phyloP scores from a whole-genome alignment of 2,329 filamentous ascomycete genomes.

The Colletotrichum chrysophilum region DNA sequence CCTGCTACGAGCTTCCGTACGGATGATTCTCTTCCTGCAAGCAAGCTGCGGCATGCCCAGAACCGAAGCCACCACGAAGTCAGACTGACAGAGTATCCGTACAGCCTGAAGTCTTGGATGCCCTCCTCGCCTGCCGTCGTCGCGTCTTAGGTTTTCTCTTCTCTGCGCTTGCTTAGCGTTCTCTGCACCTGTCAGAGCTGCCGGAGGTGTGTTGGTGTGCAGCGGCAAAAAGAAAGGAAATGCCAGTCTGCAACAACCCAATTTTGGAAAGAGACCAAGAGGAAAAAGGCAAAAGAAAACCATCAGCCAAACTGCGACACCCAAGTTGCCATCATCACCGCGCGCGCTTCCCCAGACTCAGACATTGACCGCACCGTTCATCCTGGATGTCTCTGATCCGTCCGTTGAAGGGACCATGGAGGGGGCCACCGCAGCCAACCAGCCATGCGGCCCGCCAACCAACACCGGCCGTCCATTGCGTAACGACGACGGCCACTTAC shows the following conservation, averaged over 20 bases:
- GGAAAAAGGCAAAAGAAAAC: not conserved
- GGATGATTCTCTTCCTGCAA: not conserved
- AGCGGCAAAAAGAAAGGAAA: not conserved
- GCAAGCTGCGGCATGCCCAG: not conserved
- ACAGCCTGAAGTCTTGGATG: not conserved
- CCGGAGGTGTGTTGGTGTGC: not conserved
- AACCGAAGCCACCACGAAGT: not conserved
- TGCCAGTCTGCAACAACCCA: not conserved
- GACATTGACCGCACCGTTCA: not conserved
- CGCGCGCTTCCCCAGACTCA: not conserved
- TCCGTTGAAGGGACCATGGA: not conserved
- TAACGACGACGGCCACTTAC: not conserved
- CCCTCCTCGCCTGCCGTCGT: not conserved
- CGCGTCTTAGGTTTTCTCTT: not conserved
- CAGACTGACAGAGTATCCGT: not conserved
- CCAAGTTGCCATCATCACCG: not conserved
- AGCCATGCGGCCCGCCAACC: not conserved
- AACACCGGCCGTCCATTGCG: not conserved
- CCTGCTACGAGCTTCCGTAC: not conserved
- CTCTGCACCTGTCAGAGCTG: constrained; percentile 7
- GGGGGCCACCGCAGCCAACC: not conserved
- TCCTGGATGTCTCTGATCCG: not conserved
- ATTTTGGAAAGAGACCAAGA: not conserved
- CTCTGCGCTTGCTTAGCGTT: not conserved
- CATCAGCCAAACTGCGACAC: not conserved